Percentiles rank a stretch among this genome's conserved stretches.
These are phyloP conservation scores for Salix suchowensis DNA, from an alignment of 345 rosid genomes.

Conservation along the genomic window DNA sequence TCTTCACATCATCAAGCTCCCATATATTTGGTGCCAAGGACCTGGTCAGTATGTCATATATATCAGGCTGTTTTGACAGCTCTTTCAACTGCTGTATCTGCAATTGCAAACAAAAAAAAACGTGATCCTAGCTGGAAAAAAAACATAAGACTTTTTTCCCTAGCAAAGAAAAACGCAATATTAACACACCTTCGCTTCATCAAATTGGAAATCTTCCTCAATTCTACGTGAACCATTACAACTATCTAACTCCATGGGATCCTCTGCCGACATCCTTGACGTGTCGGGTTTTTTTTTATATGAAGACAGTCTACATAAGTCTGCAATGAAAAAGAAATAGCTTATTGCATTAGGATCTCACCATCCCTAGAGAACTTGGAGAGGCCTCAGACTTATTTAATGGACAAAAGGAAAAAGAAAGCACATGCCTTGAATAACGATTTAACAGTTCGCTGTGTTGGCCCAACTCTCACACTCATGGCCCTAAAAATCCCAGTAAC, in stretches of 20 bases:
- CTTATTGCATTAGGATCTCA: constrained; percentile 7
- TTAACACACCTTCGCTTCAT: constrained; percentile 52
- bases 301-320: constrained; percentile 93
- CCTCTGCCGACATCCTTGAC: constrained; percentile 70
- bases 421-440: constrained; percentile 76
- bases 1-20: constrained; percentile 95
- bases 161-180: neutral
- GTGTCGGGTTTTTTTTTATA: constrained; percentile 78
- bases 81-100: constrained; percentile 68
- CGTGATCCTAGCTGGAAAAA: neutral
- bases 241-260: constrained; percentile 69
- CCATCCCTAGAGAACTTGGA: constrained; percentile 1
- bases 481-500: constrained; percentile 97
- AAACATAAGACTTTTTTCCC: neutral
- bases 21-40: constrained; percentile 90
- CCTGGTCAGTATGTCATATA: constrained; percentile 74
- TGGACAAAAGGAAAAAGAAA: neutral
- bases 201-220: constrained; percentile 66
- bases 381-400: neutral
- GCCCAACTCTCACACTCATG: constrained; percentile 81
- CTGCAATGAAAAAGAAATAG: constrained; percentile 35
- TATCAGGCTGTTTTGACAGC: constrained; percentile 65
- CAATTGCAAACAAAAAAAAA: constrained; percentile 14
- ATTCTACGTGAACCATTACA: constrained; percentile 36
- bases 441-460: constrained; percentile 87